Conservation (phyloP, 2,329 filamentous ascomycete genomes). For the Decorospora gaudefroyi region DNA sequence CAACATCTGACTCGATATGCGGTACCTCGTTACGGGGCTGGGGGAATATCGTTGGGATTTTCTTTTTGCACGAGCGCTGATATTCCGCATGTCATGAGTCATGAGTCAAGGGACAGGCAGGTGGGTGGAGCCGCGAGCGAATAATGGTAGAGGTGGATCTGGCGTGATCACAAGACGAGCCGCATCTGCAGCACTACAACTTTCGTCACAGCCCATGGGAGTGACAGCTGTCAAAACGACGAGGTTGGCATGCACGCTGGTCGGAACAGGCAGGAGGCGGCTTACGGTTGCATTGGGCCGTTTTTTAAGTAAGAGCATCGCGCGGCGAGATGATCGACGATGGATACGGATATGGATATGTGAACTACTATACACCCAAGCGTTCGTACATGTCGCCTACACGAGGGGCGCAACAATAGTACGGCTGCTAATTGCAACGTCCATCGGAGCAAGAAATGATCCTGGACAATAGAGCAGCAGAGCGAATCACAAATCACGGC, state of each 20-base stretch:
- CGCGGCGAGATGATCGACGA: constrained; percentile 7
- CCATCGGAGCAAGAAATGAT: too few species aligned
- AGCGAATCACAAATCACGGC: too few species aligned
- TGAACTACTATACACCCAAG: too few species aligned
- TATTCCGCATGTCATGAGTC: constrained; percentile 4
- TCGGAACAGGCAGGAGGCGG: constrained; percentile 13
- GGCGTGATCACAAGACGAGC: constrained; percentile 5
- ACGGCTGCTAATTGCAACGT: too few species aligned
- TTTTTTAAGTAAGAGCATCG: constrained; percentile 2
- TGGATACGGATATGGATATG: too few species aligned
- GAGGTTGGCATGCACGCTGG: constrained; percentile 10
- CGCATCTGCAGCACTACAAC: constrained; percentile 5
- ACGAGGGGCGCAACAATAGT: too few species aligned
- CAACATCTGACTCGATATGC: constrained; percentile 3
- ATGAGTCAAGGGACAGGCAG: neutral
- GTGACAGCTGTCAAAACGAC: constrained; percentile 14
- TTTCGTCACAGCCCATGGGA: constrained; percentile 3
- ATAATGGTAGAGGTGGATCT: constrained; percentile 1
- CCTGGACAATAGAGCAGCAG: too few species aligned
- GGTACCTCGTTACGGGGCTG: neutral
- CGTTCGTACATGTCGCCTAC: too few species aligned
- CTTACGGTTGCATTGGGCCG: constrained; percentile 14
- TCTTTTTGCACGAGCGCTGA: constrained; percentile 1
- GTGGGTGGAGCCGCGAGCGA: neutral
- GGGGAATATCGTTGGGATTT: constrained; percentile 4